Evolutionary conservation across 768 basidiomycete species (phyloP), one percentile per base, ranked within the genome.

Genomic region (Suillus subalutaceus): DNA sequence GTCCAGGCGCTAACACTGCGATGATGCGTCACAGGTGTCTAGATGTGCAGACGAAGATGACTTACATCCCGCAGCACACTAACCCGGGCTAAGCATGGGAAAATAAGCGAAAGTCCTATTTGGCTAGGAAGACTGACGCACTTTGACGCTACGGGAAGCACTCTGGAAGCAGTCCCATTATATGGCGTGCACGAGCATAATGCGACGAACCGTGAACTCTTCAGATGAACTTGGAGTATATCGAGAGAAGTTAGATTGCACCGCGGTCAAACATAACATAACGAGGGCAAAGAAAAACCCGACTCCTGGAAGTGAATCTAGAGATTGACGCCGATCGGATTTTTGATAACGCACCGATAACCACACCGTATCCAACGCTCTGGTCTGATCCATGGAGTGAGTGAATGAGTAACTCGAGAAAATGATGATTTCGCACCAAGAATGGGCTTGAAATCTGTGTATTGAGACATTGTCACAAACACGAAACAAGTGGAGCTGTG

Each of bases 401-500:
- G 55, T 37, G 9, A 37, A 61, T 55, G 55, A 13, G n/a, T 13
- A 20, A 13, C 15, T 18, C 13, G 9, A 50, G n/a, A 26, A 32
- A 63, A 63, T 6, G 30, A 10, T 35, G 3, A 20, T 20, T 18
- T 35, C 76, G 20, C 62, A 82, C 81, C 62, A 9, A 82, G 75
- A 35, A 81, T 69, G 44, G 82, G 82, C 62, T 74, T 80, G 72
- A 83, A 82, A 52, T 79, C 80, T 44, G 76, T 74, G 35, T 65
- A 72, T 13, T 48, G 52, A 43, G 62, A 67, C 32, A 60, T 60
- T 10, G 30, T 43, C 32, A 20, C 18, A 43, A 41, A 59, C 16
- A 26, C 40, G 10, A 26, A 26, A 41, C 23, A 26, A 30, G 26
- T 40, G 6, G 38, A 40, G 23, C 8, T 20, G 40, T 41, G 41